phyloP scores from a whole-genome alignment of 768 basidiomycete species.

The Psilocybe subaeruginosa region DNA sequence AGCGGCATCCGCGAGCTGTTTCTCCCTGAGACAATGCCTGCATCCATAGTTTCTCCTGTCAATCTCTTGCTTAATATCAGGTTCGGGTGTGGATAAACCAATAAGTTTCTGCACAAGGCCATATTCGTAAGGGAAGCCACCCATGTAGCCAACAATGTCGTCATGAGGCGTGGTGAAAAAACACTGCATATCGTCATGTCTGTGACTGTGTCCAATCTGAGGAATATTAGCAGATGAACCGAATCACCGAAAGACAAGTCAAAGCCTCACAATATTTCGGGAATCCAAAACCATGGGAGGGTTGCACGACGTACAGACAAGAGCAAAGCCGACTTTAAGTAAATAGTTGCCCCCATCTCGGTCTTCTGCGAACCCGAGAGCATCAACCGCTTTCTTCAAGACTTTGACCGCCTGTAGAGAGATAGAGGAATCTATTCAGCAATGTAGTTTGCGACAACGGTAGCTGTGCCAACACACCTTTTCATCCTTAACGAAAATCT shows the following conservation, averaged over 20 bases:
- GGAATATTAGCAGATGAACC: background rate
- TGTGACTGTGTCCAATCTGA: slow-evolving; percentile 66
- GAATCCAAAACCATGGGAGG: slow-evolving; percentile 52
- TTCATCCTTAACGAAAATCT: slow-evolving; percentile 59
- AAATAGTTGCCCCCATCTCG: slow-evolving; percentile 29
- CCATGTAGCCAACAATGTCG: slow-evolving; percentile 12
- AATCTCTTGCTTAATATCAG: slow-evolving; percentile 30
- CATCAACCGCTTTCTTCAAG: slow-evolving; percentile 38
- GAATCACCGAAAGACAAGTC: background rate
- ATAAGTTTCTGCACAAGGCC: slow-evolving; percentile 12
- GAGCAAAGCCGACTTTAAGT: slow-evolving; percentile 24
- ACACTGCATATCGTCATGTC: slow-evolving; percentile 55
- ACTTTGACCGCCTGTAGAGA: slow-evolving; percentile 48
- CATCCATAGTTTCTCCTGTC: slow-evolving; percentile 50
- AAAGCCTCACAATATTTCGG: slow-evolving; percentile 44
- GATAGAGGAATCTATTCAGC: background rate
- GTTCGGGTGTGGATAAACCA: background rate
- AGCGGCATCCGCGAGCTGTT: slow-evolving; percentile 13
- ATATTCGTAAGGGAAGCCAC: slow-evolving; percentile 20
- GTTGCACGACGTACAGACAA: slow-evolving; percentile 55
- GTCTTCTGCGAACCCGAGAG: slow-evolving; percentile 31
- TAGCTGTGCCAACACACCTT: slow-evolving; percentile 40
- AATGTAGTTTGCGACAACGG: background rate
- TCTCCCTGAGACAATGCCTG: slow-evolving; percentile 46
- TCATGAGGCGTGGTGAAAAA: slow-evolving; percentile 9